These are phyloP conservation scores for Podila clonocystis DNA, from an alignment of 192 early-diverging fungal species.

Conservation along the genomic window DNA sequence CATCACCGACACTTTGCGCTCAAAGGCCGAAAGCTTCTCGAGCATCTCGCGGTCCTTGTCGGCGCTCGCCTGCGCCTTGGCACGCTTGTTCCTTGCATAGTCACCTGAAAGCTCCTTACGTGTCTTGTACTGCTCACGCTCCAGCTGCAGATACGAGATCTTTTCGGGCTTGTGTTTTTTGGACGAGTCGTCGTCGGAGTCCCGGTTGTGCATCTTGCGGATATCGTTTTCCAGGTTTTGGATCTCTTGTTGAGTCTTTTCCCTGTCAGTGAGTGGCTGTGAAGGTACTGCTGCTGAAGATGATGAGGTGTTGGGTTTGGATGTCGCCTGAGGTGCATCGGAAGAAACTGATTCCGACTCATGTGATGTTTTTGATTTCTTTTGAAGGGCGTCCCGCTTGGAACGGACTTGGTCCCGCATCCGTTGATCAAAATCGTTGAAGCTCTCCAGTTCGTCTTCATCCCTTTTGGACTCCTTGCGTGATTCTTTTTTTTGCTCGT, in stretches of 20 bases:
- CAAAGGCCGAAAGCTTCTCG: constrained; percentile 66
- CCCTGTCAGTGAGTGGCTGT: constrained; percentile 14
- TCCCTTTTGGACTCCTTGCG: constrained; percentile 11
- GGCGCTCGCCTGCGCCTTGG: background rate
- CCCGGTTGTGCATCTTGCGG: constrained; percentile 60
- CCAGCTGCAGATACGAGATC: constrained; percentile 54
- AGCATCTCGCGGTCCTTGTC: constrained; percentile 48
- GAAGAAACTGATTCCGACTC: constrained; percentile 6
- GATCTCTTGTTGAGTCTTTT: constrained; percentile 63
- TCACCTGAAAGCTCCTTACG: constrained; percentile 36
- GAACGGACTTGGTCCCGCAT: constrained; percentile 56
- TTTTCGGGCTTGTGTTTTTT: constrained; percentile 48
- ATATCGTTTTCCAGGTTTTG: constrained; percentile 75
- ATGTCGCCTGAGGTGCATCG: constrained; percentile 6
- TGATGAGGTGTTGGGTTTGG: background rate
- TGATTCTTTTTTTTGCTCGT: constrained; percentile 2
- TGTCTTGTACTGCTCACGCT: constrained; percentile 60
- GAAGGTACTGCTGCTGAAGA: constrained; percentile 2
- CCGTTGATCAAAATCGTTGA: constrained; percentile 48
- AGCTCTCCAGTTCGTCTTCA: constrained; percentile 29
- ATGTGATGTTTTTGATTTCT: constrained; percentile 33
- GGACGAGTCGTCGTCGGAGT: constrained; percentile 29
- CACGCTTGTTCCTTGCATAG: constrained; percentile 6
- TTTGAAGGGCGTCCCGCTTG: constrained; percentile 1
- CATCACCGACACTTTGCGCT: constrained; percentile 55